Conservation (phyloP, 805 yeast species). For the Nakazawaea siamensis region DNA sequence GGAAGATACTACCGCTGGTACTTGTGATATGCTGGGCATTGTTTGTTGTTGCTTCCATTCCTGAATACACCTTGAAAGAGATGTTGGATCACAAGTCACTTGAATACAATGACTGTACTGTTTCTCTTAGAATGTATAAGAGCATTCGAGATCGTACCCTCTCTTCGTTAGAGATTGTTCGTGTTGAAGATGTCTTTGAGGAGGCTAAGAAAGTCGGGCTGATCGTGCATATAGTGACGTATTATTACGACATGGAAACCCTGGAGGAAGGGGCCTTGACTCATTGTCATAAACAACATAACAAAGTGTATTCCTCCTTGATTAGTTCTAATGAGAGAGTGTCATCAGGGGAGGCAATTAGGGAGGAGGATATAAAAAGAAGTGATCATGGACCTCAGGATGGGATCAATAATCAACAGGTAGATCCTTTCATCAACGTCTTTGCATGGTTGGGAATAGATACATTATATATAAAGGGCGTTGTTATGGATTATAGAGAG, state of each 20-base stretch:
- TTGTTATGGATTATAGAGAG: conserved; percentile 4
- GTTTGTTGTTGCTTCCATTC: neutral
- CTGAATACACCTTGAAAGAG: neutral
- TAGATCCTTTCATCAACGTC: conserved; percentile 6
- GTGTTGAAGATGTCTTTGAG: conserved; percentile 7
- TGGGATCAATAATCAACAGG: conserved; percentile 3
- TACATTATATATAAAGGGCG: conserved; percentile 4
- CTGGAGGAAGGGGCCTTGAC: neutral
- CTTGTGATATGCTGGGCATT: too few species aligned
- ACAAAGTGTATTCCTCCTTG: conserved; percentile 7
- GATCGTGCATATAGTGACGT: conserved; percentile 3
- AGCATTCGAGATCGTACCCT: conserved; percentile 1
- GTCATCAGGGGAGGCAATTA: neutral
- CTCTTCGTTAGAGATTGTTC: conserved; percentile 6
- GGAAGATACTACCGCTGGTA: too few species aligned
- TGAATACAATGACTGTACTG: conserved; percentile 1
- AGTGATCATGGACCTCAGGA: conserved; percentile 8
- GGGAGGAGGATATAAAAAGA: neutral
- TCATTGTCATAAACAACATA: conserved; percentile 1
- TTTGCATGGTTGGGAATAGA: neutral
- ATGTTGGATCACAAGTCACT: conserved; percentile 1
- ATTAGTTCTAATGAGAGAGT: too few species aligned
- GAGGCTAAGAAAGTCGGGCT: conserved; percentile 5
- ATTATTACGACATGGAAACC: conserved; percentile 2
- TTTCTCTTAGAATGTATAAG: conserved; percentile 4